These are phyloP conservation scores for Aspergillus sp. DNA, from an alignment of 2,329 filamentous ascomycete species.

Conservation along the genomic window DNA sequence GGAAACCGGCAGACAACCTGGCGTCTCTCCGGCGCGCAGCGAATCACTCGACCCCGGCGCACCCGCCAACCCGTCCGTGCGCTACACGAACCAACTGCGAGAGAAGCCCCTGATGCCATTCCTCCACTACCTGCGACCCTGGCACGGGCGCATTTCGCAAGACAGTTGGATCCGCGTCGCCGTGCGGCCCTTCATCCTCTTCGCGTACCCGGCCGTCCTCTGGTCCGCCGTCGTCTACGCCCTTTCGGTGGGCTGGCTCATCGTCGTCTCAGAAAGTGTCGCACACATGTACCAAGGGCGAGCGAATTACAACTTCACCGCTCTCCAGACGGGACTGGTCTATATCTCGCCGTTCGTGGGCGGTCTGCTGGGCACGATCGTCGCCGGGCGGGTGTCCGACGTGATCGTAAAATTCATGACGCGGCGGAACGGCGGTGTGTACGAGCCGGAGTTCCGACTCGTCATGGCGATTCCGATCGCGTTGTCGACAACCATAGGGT, in stretches of 20 bases:
- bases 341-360: constrained; percentile 90
- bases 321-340: constrained; percentile 78
- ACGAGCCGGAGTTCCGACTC: constrained; percentile 90
- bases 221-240: constrained; percentile 86
- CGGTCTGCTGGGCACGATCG: constrained; percentile 83
- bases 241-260: constrained; percentile 90
- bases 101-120: constrained; percentile 69
- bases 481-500: constrained; percentile 74
- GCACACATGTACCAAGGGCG: constrained; percentile 72
- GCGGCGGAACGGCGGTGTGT: constrained; percentile 83
- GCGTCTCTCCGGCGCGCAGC: constrained; percentile 30
- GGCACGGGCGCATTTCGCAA: constrained; percentile 72
- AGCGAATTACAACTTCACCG: constrained; percentile 73
- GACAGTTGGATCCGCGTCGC: constrained; percentile 80
- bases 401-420: constrained; percentile 80
- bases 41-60: constrained; percentile 30
- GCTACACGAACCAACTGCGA: constrained; percentile 71
- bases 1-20: constrained; percentile 25
- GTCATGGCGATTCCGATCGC: constrained; percentile 83
- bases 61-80: constrained; percentile 29
- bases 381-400: constrained; percentile 86
- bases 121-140: constrained; percentile 70
- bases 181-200: constrained; percentile 78
- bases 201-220: constrained; percentile 80
- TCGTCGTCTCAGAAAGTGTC: constrained; percentile 87